Evolutionary conservation across 768 basidiomycete genomes (phyloP).

Genomic region (Termitomyces sp.): DNA sequence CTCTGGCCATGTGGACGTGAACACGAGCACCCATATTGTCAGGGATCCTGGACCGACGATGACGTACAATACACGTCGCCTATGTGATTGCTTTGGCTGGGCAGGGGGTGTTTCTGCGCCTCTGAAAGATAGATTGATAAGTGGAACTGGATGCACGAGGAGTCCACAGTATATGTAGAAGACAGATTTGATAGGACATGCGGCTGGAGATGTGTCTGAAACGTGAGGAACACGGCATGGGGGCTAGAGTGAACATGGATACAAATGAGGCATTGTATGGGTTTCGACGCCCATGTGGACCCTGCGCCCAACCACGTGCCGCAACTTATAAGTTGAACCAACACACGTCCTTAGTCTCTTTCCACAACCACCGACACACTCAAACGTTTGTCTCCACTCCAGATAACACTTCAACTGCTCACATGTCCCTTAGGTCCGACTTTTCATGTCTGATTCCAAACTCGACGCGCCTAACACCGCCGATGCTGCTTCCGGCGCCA

Average conservation of each 20-base stretch:
- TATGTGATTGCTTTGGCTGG: background rate
- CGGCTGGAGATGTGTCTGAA: constrained; percentile 12
- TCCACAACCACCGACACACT: constrained; percentile 9
- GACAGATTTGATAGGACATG: constrained; percentile 7
- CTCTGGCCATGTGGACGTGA: constrained; percentile 6
- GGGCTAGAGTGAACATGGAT: constrained; percentile 11
- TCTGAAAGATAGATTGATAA: background rate
- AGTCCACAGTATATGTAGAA: background rate
- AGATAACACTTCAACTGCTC: constrained; percentile 2
- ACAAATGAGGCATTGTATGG: constrained; percentile 10
- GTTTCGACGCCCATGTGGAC: constrained; percentile 11
- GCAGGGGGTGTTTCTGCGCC: constrained; percentile 1
- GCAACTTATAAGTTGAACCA: constrained; percentile 13
- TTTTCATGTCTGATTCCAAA: constrained; percentile 44
- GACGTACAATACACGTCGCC: constrained; percentile 4
- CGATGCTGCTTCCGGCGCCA: constrained; percentile 39
- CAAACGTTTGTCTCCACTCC: constrained; percentile 6
- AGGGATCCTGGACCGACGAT: background rate
- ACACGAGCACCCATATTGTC: constrained; percentile 1
- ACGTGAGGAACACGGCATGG: constrained; percentile 9
- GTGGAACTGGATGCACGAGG: background rate
- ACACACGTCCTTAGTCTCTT: constrained; percentile 10
- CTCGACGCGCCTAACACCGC: constrained; percentile 53
- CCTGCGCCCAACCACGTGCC: constrained; percentile 17
- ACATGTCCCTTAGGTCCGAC: constrained; percentile 6